Percentiles rank a stretch among this genome's conserved stretches.
These are phyloP conservation scores for Ceratopteris richardii DNA, from an alignment of 75 land plant genomes.

Conservation along the genomic window DNA sequence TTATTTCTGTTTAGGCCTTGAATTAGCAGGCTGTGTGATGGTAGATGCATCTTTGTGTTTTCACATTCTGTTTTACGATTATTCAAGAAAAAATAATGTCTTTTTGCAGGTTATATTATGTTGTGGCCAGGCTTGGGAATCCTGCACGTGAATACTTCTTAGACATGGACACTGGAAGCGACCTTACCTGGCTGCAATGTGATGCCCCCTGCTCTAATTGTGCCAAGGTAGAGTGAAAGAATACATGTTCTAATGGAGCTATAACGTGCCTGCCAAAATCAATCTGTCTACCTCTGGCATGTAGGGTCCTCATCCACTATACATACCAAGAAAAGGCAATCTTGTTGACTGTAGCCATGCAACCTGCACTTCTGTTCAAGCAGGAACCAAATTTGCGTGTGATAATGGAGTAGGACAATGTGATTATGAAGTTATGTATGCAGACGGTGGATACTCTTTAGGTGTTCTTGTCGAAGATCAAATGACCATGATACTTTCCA, in stretches of 20 bases:
- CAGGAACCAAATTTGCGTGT: conserved; percentile 22
- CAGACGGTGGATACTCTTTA: conserved; percentile 74
- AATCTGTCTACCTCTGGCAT: neutral
- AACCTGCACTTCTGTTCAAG: conserved; percentile 47
- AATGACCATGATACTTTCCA: conserved; percentile 30
- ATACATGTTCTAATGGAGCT: neutral
- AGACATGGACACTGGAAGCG: conserved; percentile 88
- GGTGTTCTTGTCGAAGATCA: conserved; percentile 70
- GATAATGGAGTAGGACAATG: conserved; percentile 50
- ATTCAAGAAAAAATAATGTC: no score
- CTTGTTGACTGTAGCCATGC: conserved; percentile 41
- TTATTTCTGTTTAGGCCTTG: no score
- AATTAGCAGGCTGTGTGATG: no score
- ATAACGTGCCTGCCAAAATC: neutral
- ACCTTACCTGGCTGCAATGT: conserved; percentile 93
- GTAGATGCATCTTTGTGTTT: no score
- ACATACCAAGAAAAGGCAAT: conserved; percentile 50
- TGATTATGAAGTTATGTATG: conserved; percentile 81
- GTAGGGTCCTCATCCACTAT: conserved; percentile 73
- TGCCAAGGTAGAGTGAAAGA: conserved; percentile 32
- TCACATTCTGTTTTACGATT: no score
- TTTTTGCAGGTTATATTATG: conserved; percentile 61
- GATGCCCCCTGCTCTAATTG: conserved; percentile 82
- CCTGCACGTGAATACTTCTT: conserved; percentile 66
- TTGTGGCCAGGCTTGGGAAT: conserved; percentile 41